A percentile compares a stretch with the other conserved stretches of the same genome.
phyloP scores from a whole-genome alignment of 345 rosid genomes.

The Conringia planisiliqua region DNA sequence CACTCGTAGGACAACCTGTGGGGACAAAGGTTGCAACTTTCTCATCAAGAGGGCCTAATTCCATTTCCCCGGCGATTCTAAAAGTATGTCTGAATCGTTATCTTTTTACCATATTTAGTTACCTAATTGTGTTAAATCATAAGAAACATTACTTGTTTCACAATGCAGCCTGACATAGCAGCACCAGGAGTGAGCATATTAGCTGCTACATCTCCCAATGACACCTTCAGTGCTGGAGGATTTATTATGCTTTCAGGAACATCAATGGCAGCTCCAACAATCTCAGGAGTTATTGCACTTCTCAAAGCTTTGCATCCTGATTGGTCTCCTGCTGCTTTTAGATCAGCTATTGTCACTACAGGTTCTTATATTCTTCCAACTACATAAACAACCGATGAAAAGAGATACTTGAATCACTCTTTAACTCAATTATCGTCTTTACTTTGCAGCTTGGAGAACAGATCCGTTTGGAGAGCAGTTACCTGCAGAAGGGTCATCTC shows the following conservation, averaged over 20 bases:
- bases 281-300: conserved; percentile 42
- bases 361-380: conserved; percentile 28
- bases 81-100: neutral
- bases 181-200: conserved; percentile 46
- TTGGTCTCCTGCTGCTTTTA: conserved; percentile 49
- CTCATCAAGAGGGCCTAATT: conserved; percentile 57
- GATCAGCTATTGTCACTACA: conserved; percentile 50
- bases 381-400: neutral
- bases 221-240: neutral
- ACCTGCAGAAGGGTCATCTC: conserved; percentile 41
- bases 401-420: neutral
- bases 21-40: conserved; percentile 31
- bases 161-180: conserved; percentile 37
- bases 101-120: neutral
- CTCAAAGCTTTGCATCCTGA: conserved; percentile 39
- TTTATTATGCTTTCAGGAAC: conserved; percentile 32
- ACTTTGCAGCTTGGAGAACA: conserved; percentile 37
- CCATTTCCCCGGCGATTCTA: neutral
- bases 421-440: neutral
- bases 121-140: neutral
- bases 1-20: conserved; percentile 17
- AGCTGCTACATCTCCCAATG: conserved; percentile 35
- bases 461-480: conserved; percentile 40
- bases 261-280: conserved; percentile 42
- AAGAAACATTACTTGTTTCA: neutral